phyloP scores from a whole-genome alignment of 306 rosid genomes.

The Quercus berberidifolia region DNA sequence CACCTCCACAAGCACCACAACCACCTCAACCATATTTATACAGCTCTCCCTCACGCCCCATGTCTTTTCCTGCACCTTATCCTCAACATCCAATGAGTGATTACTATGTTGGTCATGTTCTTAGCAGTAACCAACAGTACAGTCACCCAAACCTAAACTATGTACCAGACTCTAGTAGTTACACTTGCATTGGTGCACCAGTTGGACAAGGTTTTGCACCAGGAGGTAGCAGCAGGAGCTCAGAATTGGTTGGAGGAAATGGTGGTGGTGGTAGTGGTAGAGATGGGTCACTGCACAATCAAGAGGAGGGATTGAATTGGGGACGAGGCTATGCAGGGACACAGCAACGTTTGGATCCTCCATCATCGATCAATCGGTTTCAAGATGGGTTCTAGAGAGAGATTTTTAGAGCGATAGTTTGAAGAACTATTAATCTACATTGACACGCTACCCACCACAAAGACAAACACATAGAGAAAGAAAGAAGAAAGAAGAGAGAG shows the following conservation, averaged over 20 bases:
- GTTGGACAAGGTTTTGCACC: conserved; percentile 50
- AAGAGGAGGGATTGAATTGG: conserved; percentile 46
- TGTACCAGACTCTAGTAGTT: conserved; percentile 24
- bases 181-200: conserved; percentile 90
- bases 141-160: conserved; percentile 34
- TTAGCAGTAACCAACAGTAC: conserved; percentile 30
- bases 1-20: conserved; percentile 27
- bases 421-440: conserved; percentile 22
- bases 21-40: conserved; percentile 47
- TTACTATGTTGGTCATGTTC: conserved; percentile 71
- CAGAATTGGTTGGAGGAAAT: conserved; percentile 5
- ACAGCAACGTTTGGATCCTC: conserved; percentile 48
- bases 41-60: conserved; percentile 49
- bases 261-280: conserved; percentile 29
- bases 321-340: conserved; percentile 39
- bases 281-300: conserved; percentile 40
- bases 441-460: conserved; percentile 40
- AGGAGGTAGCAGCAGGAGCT: conserved; percentile 14
- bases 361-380: conserved; percentile 78
- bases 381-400: conserved; percentile 70
- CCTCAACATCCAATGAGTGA: conserved; percentile 49
- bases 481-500: conserved; percentile 20
- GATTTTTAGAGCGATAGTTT: conserved; percentile 25
- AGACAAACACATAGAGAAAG: conserved; percentile 15
- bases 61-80: conserved; percentile 43